Percentiles rank a stretch among this genome's conserved stretches.
Evolutionary conservation across 768 basidiomycete species (phyloP).

Genomic region (Leccinum disarticulatum): DNA sequence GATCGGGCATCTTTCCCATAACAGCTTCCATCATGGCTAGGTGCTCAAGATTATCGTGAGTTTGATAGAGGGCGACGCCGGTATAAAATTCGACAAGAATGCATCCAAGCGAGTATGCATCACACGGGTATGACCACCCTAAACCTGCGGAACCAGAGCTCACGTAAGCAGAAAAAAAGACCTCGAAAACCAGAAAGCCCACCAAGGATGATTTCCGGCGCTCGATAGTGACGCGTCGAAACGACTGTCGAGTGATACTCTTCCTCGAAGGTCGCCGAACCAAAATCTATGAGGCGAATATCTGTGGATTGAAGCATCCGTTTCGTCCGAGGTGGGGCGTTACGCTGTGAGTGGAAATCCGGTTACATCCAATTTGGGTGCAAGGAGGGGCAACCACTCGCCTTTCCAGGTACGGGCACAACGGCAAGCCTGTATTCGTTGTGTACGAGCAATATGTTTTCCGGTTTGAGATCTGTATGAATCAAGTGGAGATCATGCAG

Average conservation of each 20-base stretch:
- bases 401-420: constrained; percentile 67
- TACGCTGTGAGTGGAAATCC: constrained; percentile 46
- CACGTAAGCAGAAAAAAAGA: constrained; percentile 18
- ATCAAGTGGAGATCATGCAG: constrained; percentile 88
- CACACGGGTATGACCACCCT: constrained; percentile 98
- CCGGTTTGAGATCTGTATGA: constrained; percentile 98
- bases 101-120: constrained; percentile 97
- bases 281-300: constrained; percentile 97
- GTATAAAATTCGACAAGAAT: constrained; percentile 99
- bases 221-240: constrained; percentile 96
- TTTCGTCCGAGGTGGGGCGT: constrained; percentile 65
- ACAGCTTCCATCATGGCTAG: constrained; percentile 99
- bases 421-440: constrained; percentile 69
- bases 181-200: constrained; percentile 27
- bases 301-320: constrained; percentile 83
- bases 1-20: constrained; percentile 96
- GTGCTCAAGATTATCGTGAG: constrained; percentile 98
- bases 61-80: constrained; percentile 97
- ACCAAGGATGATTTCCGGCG: constrained; percentile 99
- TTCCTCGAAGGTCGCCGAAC: constrained; percentile 95
- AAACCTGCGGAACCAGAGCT: constrained; percentile 56
- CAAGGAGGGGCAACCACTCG: constrained; percentile 23
- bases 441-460: constrained; percentile 93
- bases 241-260: constrained; percentile 99
- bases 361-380: constrained; percentile 7